Evolutionary conservation across 257 asterid species (phyloP).

Genomic region (Paraleonurus japonicus): DNA sequence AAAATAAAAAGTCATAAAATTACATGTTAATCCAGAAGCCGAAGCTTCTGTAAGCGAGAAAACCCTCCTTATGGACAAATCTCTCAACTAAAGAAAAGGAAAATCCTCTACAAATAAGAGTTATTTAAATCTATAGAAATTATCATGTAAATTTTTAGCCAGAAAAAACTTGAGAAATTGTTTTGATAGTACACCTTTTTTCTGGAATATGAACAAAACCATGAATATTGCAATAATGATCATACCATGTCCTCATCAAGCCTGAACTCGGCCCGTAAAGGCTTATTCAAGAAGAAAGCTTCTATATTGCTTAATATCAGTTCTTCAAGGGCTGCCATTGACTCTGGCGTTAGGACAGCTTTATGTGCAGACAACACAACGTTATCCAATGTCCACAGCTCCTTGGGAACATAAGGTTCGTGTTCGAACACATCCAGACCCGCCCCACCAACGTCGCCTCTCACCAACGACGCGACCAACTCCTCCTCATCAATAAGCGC

Average conservation of each 20-base stretch:
- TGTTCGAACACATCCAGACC: conserved; percentile 75
- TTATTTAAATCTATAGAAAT: too few relatives aligned
- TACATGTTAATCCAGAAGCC: too few relatives aligned
- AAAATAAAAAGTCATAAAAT: too few relatives aligned
- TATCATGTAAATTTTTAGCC: too few relatives aligned
- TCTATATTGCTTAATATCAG: conserved; percentile 42
- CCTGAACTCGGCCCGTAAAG: conserved; percentile 44
- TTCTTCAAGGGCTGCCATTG: conserved; percentile 31
- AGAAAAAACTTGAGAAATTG: too few relatives aligned
- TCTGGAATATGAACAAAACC: background rate
- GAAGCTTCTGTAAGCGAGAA: too few relatives aligned
- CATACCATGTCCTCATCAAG: conserved; percentile 3
- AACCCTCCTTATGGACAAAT: too few relatives aligned
- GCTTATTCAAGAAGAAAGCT: conserved; percentile 57
- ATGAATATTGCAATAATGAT: background rate
- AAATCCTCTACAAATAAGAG: too few relatives aligned
- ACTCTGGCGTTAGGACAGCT: conserved; percentile 44
- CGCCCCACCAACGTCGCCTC: conserved; percentile 69
- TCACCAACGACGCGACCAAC: conserved; percentile 47
- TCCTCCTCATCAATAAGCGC: conserved; percentile 56
- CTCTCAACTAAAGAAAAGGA: too few relatives aligned
- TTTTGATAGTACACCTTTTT: too few relatives aligned
- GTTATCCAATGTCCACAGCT: conserved; percentile 50
- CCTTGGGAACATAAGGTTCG: conserved; percentile 62
- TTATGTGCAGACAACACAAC: conserved; percentile 69